Base-by-base conservation (phyloP, 768 basidiomycete genomes). In the Amanita brunnescens region DNA sequence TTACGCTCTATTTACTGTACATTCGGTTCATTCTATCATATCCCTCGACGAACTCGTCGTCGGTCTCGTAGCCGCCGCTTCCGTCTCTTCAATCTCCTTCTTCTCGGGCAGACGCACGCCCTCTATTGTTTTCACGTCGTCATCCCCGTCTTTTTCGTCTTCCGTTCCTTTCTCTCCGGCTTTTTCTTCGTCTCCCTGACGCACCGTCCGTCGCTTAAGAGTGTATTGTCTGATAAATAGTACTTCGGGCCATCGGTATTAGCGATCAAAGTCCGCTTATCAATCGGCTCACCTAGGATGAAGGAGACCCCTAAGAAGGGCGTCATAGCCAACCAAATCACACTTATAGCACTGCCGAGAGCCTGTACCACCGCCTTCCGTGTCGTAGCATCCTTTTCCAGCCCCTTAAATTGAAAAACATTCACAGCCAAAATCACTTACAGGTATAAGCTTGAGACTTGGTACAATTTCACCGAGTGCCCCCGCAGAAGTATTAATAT, bases 301-400 rank as follows among this genome's bases (percentile, higher is more conserved):
- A 85, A 72, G 23, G 74, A 70, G 37, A 70, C 68, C 10, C 77
- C 80, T 6, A 77, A 47, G 23, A 87, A 66, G 0, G 80, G 82
- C 8, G 81, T 81, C 62, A 71, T 72, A 7, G 81, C 79, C 18
- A 85, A 55, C 84, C 85, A 88, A 20, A 88, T 80, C 41, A 60
- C 67, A 55, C 74, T 73, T 34, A 88, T 80, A 2, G 84, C 79
- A 26, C 71, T 69, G 12, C 83, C 72, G 64, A 79, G 87, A 0
- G 83, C 83, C 51, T 85, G 71, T 29, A 81, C 73, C 7, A 85
- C 67, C 37, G 68, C 69, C 21, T 67, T 58, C 10, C 80, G 80
- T 24, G 71, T 61, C 9, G 59, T 58, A 6, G 74, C 64, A 56
- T 89, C 74, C 80, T 83, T 16, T 23, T 48, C 24, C 16, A 13